phyloP scores from a whole-genome alignment of 257 asterid species.

The Solanum arcanum region DNA sequence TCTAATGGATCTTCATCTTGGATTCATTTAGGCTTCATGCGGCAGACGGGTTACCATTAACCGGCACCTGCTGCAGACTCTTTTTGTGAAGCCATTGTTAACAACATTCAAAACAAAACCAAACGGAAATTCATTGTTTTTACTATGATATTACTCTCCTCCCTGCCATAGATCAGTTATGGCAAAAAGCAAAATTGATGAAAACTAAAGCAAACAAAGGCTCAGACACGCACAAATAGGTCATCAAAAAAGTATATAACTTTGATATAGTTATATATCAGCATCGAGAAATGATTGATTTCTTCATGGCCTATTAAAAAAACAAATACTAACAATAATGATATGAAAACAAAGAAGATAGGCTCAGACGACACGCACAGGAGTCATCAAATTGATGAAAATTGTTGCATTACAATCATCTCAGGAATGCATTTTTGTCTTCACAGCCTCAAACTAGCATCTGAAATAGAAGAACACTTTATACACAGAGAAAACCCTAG shows the following conservation, averaged over 20 bases:
- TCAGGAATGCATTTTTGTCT: neutral
- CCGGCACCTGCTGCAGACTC: neutral
- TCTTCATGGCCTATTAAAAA: slow-evolving; percentile 36
- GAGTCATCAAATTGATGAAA: neutral
- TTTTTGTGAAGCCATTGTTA: neutral
- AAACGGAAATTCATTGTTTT: neutral
- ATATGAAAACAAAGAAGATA: neutral
- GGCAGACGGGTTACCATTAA: neutral
- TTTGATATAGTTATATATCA: slow-evolving; percentile 13
- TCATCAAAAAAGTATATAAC: slow-evolving; percentile 30
- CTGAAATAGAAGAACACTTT: neutral
- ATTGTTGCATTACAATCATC: neutral
- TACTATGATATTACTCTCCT: neutral
- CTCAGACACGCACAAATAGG: slow-evolving; percentile 88
- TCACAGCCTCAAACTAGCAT: neutral
- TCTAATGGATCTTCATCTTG: neutral
- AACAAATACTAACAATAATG: neutral
- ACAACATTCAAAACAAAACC: neutral
- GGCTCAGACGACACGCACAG: neutral
- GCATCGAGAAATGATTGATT: slow-evolving; percentile 58
- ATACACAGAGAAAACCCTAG: neutral
- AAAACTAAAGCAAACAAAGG: slow-evolving; percentile 1
- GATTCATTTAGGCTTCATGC: neutral
- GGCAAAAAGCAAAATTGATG: neutral
- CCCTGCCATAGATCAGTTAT: neutral